Percentiles rank a stretch among this genome's conserved stretches.
Evolutionary conservation across 2,329 filamentous ascomycete species (phyloP).

Genomic region (Ophiostoma perfectum): DNA sequence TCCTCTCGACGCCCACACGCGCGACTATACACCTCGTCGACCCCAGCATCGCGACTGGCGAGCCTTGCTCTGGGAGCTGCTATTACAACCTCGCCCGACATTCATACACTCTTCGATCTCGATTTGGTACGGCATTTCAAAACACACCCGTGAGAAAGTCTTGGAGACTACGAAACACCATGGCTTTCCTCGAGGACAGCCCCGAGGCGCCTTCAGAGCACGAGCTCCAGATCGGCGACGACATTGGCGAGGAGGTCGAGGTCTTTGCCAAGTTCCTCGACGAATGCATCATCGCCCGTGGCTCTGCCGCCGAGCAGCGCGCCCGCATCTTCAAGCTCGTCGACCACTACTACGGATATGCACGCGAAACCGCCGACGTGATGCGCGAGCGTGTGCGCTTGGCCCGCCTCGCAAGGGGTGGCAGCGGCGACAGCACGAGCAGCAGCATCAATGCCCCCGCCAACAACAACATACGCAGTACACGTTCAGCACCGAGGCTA

Average conservation of each 20-base stretch:
- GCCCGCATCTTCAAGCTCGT: slow-evolving; percentile 64
- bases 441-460: slow-evolving; percentile 18
- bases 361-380: slow-evolving; percentile 41
- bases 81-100: not conserved
- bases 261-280: slow-evolving; percentile 79
- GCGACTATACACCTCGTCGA: not conserved
- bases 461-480: slow-evolving; percentile 2
- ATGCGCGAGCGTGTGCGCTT: slow-evolving; percentile 39
- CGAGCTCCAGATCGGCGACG: slow-evolving; percentile 26
- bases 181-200: slow-evolving; percentile 33
- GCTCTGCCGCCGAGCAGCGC: slow-evolving; percentile 50
- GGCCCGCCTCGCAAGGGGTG: slow-evolving; percentile 27
- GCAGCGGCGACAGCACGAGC: slow-evolving; percentile 23
- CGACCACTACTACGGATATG: slow-evolving; percentile 57
- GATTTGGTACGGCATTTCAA: too few relatives aligned
- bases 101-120: not conserved
- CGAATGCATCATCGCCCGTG: slow-evolving; percentile 54
- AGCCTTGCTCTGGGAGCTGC: not conserved
- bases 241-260: slow-evolving; percentile 76
- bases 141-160: not conserved
- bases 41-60: not conserved
- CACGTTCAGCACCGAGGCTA: not conserved
- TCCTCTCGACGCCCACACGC: not conserved
- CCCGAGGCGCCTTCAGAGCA: slow-evolving; percentile 29
- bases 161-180: slow-evolving; percentile 15